Base-by-base conservation (phyloP, 2,329 filamentous ascomycete genomes). In the Neofusicoccum parvum region DNA sequence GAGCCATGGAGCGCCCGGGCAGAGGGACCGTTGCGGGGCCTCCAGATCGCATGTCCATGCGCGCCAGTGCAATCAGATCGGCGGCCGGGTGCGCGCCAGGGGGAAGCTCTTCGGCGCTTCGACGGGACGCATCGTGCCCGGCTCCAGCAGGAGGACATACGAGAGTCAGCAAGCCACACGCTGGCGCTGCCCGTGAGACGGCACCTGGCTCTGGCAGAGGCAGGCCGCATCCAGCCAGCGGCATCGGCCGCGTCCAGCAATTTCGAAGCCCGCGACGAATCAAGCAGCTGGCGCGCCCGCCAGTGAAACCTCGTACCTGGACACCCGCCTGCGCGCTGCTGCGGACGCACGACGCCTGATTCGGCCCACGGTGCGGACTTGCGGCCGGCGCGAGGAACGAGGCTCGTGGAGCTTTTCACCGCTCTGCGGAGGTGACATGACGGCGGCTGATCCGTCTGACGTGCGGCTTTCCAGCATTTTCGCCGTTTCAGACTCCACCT, bases 401-500 rank as follows among this genome's bases (percentile, higher is more conserved):
- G 48, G 46, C 34, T 63, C 45, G 34, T 51, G 51, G 51, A 34
- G 23, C 41, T 46, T 53, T 53, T 60, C 56, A 60, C 56, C 56
- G 56, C 56, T 60, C 43, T 46, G 54, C 39, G 43, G 56, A 45
- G 56, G 41, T 48, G 43, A 48, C 41, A 60, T 60, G 56, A 60
- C 41, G 56, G 62, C 62, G 62, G 62, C 37, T 54, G 62, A 54
- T 64, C 49, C 62, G 62, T 54, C 62, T 64, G 49, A 64, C 62
- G 49, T 64, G 37, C 62, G 62, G 37, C 12, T 54, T 46, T 46
- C 62, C 49, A 64, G 62, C 62, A 64, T 64, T 64, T 53, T 54
- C 49, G 62, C 49, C 49, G 62, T 64, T 64, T 64, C 62, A 64
- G 62, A 53, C 49, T 63, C 60, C 60, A 63, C 60, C 50, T n/a